These are phyloP conservation scores for Salinomyces thailandicus DNA, from an alignment of 2,329 filamentous ascomycete genomes.

Conservation along the genomic window DNA sequence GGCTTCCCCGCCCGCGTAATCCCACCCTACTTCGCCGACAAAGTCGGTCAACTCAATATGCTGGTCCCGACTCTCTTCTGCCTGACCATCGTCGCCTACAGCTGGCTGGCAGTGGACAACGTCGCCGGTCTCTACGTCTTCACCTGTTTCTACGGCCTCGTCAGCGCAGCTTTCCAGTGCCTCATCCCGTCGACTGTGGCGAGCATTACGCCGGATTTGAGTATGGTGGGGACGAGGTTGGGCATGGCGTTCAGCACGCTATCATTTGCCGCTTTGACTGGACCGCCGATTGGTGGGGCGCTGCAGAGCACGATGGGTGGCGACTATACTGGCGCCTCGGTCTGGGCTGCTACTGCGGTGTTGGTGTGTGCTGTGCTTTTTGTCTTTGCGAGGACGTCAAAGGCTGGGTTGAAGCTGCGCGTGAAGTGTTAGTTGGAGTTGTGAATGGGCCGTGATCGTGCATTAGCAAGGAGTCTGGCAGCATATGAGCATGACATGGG, in stretches of 20 bases:
- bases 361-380: conserved; percentile 13
- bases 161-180: conserved; percentile 35
- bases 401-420: conserved; percentile 16
- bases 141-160: conserved; percentile 35
- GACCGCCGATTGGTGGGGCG: conserved; percentile 39
- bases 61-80: conserved; percentile 39
- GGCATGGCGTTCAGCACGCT: conserved; percentile 39
- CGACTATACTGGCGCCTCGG: conserved; percentile 33
- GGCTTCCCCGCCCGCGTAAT: conserved; percentile 45
- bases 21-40: conserved; percentile 45
- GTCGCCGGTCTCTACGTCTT: conserved; percentile 33
- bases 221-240: conserved; percentile 36
- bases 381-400: conserved; percentile 14
- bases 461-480: too few relatives aligned
- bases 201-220: conserved; percentile 36
- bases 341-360: conserved; percentile 29
- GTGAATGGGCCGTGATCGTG: background rate
- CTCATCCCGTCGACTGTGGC: conserved; percentile 35
- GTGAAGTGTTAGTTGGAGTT: conserved; percentile 8
- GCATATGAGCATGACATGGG: too few relatives aligned
- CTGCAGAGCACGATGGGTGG: conserved; percentile 32
- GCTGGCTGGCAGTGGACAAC: conserved; percentile 45
- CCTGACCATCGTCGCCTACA: conserved; percentile 41
- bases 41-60: conserved; percentile 46
- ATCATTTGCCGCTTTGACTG: conserved; percentile 35